A percentile compares a stretch with the other conserved stretches of the same genome.
These are phyloP conservation scores for Barnettozyma hawaiiensis DNA, from an alignment of 1,139 yeast species.

Conservation along the genomic window DNA sequence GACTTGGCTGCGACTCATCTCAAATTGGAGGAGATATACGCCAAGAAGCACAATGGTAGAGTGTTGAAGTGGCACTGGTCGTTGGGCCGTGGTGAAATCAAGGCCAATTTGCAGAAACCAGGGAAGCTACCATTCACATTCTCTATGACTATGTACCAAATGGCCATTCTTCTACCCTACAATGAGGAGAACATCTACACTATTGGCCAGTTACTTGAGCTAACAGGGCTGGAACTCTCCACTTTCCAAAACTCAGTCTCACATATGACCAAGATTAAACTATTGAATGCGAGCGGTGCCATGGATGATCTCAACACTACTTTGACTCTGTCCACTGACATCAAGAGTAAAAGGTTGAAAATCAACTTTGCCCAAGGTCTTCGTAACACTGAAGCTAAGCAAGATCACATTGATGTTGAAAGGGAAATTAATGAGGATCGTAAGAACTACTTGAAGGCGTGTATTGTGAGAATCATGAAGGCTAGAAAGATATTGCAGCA, in stretches of 20 bases:
- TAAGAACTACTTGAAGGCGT: constrained; percentile 81
- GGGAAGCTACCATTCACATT: constrained; percentile 81
- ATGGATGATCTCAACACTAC: constrained; percentile 48
- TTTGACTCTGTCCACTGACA: constrained; percentile 72
- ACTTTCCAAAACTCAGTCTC: constrained; percentile 68
- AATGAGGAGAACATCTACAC: constrained; percentile 61
- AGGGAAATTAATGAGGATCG: constrained; percentile 86
- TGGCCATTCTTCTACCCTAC: constrained; percentile 77
- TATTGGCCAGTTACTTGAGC: constrained; percentile 53
- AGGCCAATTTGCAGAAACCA: constrained; percentile 78
- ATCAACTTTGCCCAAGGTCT: constrained; percentile 83
- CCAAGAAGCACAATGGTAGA: constrained; percentile 77
- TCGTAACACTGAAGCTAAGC: constrained; percentile 56
- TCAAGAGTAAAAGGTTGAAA: constrained; percentile 77
- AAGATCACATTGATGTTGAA: constrained; percentile 76
- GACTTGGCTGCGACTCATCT: constrained; percentile 62
- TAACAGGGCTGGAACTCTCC: constrained; percentile 63
- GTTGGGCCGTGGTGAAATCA: constrained; percentile 86
- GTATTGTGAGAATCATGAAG: constrained; percentile 95
- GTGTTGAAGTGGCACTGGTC: constrained; percentile 96
- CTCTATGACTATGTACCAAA: constrained; percentile 79
- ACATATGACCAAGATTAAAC: constrained; percentile 75
- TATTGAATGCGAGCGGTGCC: constrained; percentile 60
- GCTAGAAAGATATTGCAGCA: constrained; percentile 79
- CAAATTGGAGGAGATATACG: constrained; percentile 63